Conservation (phyloP, 2,329 filamentous ascomycete species). For the Pseudogymnoascus sp. region DNA sequence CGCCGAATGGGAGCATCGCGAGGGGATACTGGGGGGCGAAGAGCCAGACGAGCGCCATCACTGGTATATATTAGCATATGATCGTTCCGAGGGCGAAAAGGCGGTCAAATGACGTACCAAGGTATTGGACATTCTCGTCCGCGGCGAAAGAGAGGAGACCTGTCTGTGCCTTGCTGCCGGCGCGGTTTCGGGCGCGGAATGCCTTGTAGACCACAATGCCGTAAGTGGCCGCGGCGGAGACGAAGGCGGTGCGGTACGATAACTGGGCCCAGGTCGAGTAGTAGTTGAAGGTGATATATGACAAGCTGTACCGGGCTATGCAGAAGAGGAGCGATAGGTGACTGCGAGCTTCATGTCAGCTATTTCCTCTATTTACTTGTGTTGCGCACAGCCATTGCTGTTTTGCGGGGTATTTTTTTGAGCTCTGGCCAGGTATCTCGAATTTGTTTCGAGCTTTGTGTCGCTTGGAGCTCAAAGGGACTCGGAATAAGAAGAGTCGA, state of each 20-base stretch:
- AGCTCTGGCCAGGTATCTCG: constrained; percentile 6
- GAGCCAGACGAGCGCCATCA: constrained; percentile 92
- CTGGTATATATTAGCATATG: constrained; percentile 38
- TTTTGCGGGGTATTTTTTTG: constrained; percentile 10
- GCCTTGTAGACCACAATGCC: constrained; percentile 99
- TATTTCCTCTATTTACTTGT: constrained; percentile 19
- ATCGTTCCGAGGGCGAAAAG: not conserved
- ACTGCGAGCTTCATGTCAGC: constrained; percentile 38
- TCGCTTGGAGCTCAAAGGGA: not conserved
- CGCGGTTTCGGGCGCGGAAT: constrained; percentile 75
- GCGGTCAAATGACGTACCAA: constrained; percentile 55
- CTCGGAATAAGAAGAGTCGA: constrained; percentile 24
- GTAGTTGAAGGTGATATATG: constrained; percentile 84
- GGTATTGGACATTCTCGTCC: constrained; percentile 97
- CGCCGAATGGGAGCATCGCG: constrained; percentile 85
- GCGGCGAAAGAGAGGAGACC: constrained; percentile 60
- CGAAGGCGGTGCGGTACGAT: constrained; percentile 83
- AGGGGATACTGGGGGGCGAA: constrained; percentile 81
- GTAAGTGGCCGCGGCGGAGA: constrained; percentile 85
- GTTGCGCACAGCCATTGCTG: constrained; percentile 11
- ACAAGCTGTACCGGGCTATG: constrained; percentile 74
- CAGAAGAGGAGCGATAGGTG: constrained; percentile 80
- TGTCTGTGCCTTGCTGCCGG: constrained; percentile 51
- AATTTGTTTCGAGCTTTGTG: not conserved
- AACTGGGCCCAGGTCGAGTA: constrained; percentile 69